phyloP scores from a whole-genome alignment of 2,329 filamentous ascomycete species.

The Fusarium sp. region DNA sequence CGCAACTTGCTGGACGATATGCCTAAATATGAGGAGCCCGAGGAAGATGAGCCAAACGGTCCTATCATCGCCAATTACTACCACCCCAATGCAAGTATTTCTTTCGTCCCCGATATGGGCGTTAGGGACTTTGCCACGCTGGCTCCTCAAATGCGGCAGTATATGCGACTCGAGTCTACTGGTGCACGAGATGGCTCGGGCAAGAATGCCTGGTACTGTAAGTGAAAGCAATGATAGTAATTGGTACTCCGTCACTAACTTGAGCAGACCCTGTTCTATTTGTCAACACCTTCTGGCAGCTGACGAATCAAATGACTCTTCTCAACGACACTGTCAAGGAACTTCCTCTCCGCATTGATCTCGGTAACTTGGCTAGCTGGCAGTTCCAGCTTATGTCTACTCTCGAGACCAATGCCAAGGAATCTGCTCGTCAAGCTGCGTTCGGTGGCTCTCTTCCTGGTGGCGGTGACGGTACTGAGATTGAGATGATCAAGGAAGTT shows the following conservation, averaged over 20 bases:
- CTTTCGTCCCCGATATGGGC: conserved; percentile 85
- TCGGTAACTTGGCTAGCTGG: conserved; percentile 87
- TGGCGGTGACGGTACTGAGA: conserved; percentile 89
- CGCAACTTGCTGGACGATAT: conserved; percentile 81
- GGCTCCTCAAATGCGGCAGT: conserved; percentile 81
- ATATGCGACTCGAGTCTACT: conserved; percentile 81
- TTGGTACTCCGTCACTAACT: conserved; percentile 30
- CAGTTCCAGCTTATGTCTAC: conserved; percentile 88
- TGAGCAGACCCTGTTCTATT: conserved; percentile 79
- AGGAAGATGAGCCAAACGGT: conserved; percentile 67
- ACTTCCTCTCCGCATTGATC: conserved; percentile 83
- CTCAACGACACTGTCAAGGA: conserved; percentile 90
- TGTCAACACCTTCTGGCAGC: conserved; percentile 97
- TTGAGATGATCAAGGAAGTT: conserved; percentile 97
- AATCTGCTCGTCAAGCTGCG: conserved; percentile 82
- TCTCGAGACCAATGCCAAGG: conserved; percentile 88
- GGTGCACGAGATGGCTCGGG: conserved; percentile 86
- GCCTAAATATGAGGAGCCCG: conserved; percentile 57
- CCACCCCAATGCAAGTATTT: conserved; percentile 92
- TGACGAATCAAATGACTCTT: conserved; percentile 89
- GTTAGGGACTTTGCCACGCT: conserved; percentile 74
- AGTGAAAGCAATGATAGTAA: conserved; percentile 29
- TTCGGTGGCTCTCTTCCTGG: conserved; percentile 77
- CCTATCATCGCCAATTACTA: conserved; percentile 89
- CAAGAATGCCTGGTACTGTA: conserved; percentile 90